These are phyloP conservation scores for Syncephalastrum sp. DNA, from an alignment of 371 early-diverging fungal genomes.

Conservation along the genomic window DNA sequence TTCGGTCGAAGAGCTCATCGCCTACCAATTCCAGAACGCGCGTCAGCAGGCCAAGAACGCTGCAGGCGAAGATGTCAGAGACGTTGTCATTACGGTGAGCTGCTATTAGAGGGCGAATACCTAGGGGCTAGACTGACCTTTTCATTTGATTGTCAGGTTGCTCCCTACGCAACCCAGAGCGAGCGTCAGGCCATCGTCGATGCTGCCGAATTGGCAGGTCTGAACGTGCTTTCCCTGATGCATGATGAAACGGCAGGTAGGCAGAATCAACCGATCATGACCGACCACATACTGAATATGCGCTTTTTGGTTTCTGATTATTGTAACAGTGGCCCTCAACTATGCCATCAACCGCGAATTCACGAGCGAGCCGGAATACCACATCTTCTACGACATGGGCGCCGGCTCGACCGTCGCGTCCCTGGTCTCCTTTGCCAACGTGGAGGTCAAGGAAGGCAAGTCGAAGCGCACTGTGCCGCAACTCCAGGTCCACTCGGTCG, in stretches of 20 bases:
- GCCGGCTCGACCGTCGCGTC: conserved; percentile 92
- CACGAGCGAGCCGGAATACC: conserved; percentile 69
- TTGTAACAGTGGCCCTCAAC: conserved; percentile 81
- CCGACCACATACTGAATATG: background rate
- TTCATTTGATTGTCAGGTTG: conserved; percentile 56
- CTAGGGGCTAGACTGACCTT: background rate
- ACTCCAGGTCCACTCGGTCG: conserved; percentile 79
- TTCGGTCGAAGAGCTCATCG: conserved; percentile 88
- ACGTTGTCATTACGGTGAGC: conserved; percentile 87
- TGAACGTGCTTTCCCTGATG: conserved; percentile 81
- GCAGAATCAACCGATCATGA: background rate
- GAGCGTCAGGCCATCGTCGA: conserved; percentile 94
- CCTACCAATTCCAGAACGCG: conserved; percentile 91
- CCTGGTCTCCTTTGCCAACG: conserved; percentile 76
- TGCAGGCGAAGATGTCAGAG: conserved; percentile 77
- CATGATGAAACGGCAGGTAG: conserved; percentile 92
- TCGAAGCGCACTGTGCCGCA: conserved; percentile 59
- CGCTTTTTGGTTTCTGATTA: background rate
- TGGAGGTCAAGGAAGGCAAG: conserved; percentile 61
- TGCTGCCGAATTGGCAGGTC: conserved; percentile 90
- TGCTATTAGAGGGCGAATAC: background rate
- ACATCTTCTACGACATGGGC: conserved; percentile 96
- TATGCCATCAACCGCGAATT: conserved; percentile 83
- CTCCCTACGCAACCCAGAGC: conserved; percentile 85
- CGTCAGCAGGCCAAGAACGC: conserved; percentile 78